Evolutionary conservation across 805 yeast species (phyloP).

Genomic region (Yamadazyma tumulicola): DNA sequence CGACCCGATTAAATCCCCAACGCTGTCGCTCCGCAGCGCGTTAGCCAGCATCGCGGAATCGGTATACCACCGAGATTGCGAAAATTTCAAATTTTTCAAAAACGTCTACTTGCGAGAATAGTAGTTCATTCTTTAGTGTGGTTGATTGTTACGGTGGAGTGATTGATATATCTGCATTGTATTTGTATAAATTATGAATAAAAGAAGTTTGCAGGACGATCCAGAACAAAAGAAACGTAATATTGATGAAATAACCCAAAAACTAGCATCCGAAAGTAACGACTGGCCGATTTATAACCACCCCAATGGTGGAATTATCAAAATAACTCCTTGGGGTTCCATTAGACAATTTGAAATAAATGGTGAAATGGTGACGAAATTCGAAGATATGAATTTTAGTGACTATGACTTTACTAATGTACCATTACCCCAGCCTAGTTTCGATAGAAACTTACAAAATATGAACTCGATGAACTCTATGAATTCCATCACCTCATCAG

Average conservation of each 20-base stretch:
- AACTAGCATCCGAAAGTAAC: constrained; percentile 20
- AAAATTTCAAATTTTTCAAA: too few species aligned
- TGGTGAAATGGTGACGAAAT: constrained; percentile 44
- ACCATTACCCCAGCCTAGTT: constrained; percentile 5
- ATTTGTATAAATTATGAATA: constrained; percentile 8
- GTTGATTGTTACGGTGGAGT: too few species aligned
- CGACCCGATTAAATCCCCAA: too few species aligned
- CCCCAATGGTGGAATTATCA: constrained; percentile 61
- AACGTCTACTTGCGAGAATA: too few species aligned
- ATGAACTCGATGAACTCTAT: constrained; percentile 1
- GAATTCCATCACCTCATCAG: neutral
- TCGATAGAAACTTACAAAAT: constrained; percentile 1
- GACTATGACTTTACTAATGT: constrained; percentile 18
- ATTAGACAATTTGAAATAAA: constrained; percentile 44
- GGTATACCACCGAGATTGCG: too few species aligned
- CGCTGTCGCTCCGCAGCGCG: too few species aligned
- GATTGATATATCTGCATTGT: too few species aligned
- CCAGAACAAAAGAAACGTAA: constrained; percentile 8
- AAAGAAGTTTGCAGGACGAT: constrained; percentile 12
- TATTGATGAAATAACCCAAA: constrained; percentile 15
- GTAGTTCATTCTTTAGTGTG: too few species aligned
- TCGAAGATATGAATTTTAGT: constrained; percentile 41
- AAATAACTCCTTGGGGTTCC: constrained; percentile 64
- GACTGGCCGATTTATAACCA: constrained; percentile 58
- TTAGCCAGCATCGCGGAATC: too few species aligned